phyloP scores from a whole-genome alignment of 495 filamentous ascomycete genomes.

The Margaritispora aquatica region DNA sequence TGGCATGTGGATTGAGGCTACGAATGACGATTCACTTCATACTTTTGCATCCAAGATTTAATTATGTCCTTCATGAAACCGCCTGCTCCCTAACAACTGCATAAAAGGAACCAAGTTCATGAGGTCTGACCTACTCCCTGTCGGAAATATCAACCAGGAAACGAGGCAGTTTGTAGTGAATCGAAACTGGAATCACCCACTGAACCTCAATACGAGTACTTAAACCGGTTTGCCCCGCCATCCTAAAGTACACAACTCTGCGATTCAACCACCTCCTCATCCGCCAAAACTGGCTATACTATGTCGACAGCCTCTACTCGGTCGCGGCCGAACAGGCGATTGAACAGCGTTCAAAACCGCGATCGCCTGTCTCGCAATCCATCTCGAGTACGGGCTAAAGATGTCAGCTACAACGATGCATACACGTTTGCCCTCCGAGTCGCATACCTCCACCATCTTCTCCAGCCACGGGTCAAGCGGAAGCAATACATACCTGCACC shows the following conservation, averaged over 20 bases:
- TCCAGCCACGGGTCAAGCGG: constrained; percentile 82
- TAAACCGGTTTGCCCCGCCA: neutral
- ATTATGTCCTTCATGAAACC: constrained; percentile 1
- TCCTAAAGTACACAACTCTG: neutral
- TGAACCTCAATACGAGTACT: neutral
- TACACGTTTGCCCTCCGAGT: constrained; percentile 85
- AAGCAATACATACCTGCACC: constrained; percentile 71
- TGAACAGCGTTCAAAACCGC: constrained; percentile 36
- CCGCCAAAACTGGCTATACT: neutral
- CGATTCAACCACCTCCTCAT: neutral
- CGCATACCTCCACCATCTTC: constrained; percentile 87
- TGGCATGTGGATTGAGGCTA: neutral
- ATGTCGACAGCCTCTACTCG: constrained; percentile 41
- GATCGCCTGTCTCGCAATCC: constrained; percentile 29
- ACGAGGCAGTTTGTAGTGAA: neutral
- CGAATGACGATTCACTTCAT: neutral
- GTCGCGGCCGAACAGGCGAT: constrained; percentile 34
- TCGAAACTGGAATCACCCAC: neutral
- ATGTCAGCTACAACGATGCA: constrained; percentile 61
- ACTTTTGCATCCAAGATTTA: constrained; percentile 1
- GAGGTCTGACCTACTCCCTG: neutral
- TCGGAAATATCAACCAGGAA: neutral
- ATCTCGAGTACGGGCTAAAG: constrained; percentile 32
- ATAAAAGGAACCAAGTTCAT: neutral
- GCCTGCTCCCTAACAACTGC: neutral